phyloP scores from a whole-genome alignment of 2,329 filamentous ascomycete genomes.

The Cytospora piceicola region DNA sequence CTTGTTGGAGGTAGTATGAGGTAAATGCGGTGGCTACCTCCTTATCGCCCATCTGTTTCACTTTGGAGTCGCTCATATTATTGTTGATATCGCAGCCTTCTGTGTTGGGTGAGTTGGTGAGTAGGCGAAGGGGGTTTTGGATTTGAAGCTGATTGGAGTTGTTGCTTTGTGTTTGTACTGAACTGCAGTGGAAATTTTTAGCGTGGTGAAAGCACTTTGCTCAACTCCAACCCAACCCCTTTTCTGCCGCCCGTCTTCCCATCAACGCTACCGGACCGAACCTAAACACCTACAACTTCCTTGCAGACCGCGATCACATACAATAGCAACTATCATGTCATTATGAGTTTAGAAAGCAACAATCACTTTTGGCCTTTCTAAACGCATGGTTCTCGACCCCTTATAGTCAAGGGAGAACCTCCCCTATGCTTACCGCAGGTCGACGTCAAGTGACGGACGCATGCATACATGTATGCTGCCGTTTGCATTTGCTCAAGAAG shows the following conservation, averaged over 20 bases:
- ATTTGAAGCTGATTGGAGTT: background rate
- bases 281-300: too few relatives aligned
- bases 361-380: background rate
- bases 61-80: constrained; percentile 15
- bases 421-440: background rate
- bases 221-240: constrained; percentile 9
- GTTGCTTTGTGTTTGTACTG: background rate
- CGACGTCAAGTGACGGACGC: background rate
- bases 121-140: background rate
- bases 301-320: background rate
- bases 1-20: constrained; percentile 69
- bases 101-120: background rate
- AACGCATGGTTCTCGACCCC: background rate
- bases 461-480: background rate
- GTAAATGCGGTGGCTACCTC: constrained; percentile 53
- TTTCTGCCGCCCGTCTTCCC: background rate
- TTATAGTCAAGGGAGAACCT: too few relatives aligned
- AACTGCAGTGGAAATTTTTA: constrained; percentile 9
- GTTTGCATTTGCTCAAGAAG: background rate
- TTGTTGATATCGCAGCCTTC: background rate
- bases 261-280: background rate
- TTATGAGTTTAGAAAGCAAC: background rate
- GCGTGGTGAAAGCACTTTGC: background rate
- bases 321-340: background rate
- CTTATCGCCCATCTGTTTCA: constrained; percentile 26